Conservation (phyloP, 225 moss, liverwort and hornwort genomes). For the Asterella californica region DNA sequence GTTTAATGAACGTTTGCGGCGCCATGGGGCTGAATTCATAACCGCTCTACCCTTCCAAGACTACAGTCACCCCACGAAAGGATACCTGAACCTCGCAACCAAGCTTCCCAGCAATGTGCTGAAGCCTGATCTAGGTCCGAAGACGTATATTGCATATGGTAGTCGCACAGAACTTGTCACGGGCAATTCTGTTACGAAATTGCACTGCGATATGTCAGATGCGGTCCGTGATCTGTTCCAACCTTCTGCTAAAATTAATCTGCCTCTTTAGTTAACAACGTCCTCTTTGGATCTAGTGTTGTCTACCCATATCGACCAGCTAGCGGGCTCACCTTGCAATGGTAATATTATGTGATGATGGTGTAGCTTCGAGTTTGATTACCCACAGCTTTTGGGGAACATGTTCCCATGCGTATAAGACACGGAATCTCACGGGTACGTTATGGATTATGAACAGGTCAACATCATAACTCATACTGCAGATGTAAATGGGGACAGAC, state of each 20-base stretch:
- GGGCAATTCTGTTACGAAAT: constrained; percentile 65
- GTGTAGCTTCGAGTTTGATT: too few species aligned
- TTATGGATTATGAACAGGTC: neutral
- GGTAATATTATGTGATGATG: too few species aligned
- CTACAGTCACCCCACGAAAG: constrained; percentile 55
- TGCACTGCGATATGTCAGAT: constrained; percentile 80
- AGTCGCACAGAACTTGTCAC: constrained; percentile 55
- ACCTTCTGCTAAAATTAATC: constrained; percentile 10
- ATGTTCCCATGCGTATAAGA: neutral
- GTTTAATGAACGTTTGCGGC: constrained; percentile 64
- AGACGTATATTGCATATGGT: constrained; percentile 76
- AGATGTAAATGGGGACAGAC: neutral
- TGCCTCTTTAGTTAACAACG: too few species aligned
- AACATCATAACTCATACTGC: constrained; percentile 7
- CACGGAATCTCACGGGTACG: neutral
- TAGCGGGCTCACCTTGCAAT: too few species aligned
- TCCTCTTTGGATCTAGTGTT: neutral
- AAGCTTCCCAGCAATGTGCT: constrained; percentile 54
- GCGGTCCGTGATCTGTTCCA: constrained; percentile 41
- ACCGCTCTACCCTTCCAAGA: constrained; percentile 54
- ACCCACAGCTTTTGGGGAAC: too few species aligned
- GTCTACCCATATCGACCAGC: neutral
- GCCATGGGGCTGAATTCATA: constrained; percentile 64
- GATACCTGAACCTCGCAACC: constrained; percentile 58
- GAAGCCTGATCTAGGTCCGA: constrained; percentile 70